Conservation (phyloP, 352 stramenopile species). For the Thalassiosira exigua region DNA sequence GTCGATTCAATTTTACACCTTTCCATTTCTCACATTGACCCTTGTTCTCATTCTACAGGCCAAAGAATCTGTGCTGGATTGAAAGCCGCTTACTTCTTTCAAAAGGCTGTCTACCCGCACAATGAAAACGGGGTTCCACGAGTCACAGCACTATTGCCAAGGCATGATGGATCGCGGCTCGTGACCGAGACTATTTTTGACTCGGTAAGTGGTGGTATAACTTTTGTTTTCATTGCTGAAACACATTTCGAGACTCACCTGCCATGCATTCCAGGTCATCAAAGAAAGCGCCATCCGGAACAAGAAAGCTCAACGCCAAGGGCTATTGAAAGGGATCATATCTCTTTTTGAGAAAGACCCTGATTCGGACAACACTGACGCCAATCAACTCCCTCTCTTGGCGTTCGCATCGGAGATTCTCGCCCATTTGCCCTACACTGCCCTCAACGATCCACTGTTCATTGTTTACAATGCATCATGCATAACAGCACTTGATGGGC, state of each 20-base stretch:
- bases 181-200: conserved; percentile 60
- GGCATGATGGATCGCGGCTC: conserved; percentile 27
- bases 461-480: conserved; percentile 81
- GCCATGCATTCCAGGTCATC: conserved; percentile 58
- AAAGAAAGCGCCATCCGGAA: conserved; percentile 73
- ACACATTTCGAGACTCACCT: neutral
- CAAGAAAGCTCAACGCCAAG: conserved; percentile 73
- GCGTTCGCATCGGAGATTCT: conserved; percentile 83
- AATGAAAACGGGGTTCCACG: conserved; percentile 27
- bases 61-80: conserved; percentile 77
- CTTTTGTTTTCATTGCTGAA: neutral
- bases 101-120: conserved; percentile 69
- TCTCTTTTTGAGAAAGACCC: conserved; percentile 73
- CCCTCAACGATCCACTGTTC: conserved; percentile 81
- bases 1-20: neutral
- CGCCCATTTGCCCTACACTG: conserved; percentile 83
- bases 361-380: conserved; percentile 35
- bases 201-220: conserved; percentile 32
- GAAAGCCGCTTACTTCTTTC: conserved; percentile 77
- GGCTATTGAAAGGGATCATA: conserved; percentile 79
- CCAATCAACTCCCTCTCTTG: conserved; percentile 66
- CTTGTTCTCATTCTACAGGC: neutral
- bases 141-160: conserved; percentile 52
- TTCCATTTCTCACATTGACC: conserved; percentile 5
- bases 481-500: conserved; percentile 75